Evolutionary conservation across 129 eudicot genomes (phyloP), one percentile per base, ranked within the genome.

Genomic region (Rutidosis leptorrhynchoides): DNA sequence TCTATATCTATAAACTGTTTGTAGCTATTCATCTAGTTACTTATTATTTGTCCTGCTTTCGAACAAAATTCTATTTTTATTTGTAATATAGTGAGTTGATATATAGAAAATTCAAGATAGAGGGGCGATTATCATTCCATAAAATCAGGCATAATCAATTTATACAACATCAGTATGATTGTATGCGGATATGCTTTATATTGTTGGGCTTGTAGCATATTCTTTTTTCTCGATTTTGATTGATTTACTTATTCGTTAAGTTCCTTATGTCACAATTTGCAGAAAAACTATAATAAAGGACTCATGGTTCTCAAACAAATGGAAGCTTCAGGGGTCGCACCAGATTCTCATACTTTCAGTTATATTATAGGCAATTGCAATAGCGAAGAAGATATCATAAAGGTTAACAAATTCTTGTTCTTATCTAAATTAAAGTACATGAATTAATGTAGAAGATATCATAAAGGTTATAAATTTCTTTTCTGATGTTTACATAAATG

Each of bases 321-420:
- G 98, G 90, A 93, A 32, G 77, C 66, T 33, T 87, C 92, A 61
- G 77, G 72, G 40, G 81, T 88, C 58, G 67, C 62, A 62, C 96
- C 90, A 9, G 86, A 92, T 80, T 81, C 87, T 78, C 76, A 65
- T 20, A 93, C 98, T 68, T 93, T 79, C 87, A 76, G 95, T 83
- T 82, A 83, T 77, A 95, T 93, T 25, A 75, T 93, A 46, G 55
- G 74, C 67, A 88, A 83, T 69, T 78, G 89, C 71, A 77, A 37
- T 63, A 25, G 70, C 30, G 89, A 82, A 74, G 82, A 86, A 40
- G 92, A 86, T 52, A 85, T 88, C 55, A 67, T 65, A 55, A 85
- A 80, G 94, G 97, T 86, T 64, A 68, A 26, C 20, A 42, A 35
- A 4, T 42, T 55, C 48, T 21, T 10, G 2, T 42, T 55, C 48